Evolutionary conservation across 768 basidiomycete genomes (phyloP).

Genomic region (Leccinum disarticulatum): DNA sequence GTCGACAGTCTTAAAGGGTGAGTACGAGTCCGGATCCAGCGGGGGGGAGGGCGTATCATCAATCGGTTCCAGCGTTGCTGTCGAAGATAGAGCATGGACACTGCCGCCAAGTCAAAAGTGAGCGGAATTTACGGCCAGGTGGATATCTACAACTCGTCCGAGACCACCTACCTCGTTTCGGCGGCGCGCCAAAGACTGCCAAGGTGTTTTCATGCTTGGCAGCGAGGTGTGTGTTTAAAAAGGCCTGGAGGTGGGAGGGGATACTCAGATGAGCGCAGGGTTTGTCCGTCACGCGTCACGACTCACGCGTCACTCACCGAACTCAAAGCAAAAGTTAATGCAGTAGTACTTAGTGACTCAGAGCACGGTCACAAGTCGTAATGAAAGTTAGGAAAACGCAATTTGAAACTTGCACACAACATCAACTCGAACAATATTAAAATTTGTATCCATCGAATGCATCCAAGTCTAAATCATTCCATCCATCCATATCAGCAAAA

Average conservation of each 20-base stretch:
- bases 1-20: constrained; percentile 79
- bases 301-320: too few species aligned
- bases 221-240: constrained; percentile 92
- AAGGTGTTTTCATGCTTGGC: constrained; percentile 89
- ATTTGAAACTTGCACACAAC: too few species aligned
- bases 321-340: too few species aligned
- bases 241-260: constrained; percentile 75
- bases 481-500: too few species aligned
- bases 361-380: too few species aligned
- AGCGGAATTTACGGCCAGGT: not conserved
- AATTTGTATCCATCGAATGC: too few species aligned
- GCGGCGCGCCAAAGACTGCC: constrained; percentile 88
- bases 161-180: constrained; percentile 62
- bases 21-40: constrained; percentile 74
- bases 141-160: not conserved
- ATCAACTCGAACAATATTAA: too few species aligned
- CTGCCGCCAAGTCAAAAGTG: constrained; percentile 37
- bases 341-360: too few species aligned
- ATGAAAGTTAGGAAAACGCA: too few species aligned
- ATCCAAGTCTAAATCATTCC: too few species aligned
- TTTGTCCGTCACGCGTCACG: too few species aligned
- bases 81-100: constrained; percentile 74
- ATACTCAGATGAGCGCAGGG: constrained; percentile 59
- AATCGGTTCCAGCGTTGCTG: constrained; percentile 40
- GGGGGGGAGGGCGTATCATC: constrained; percentile 37